Evolutionary conservation across 305 asterid genomes (phyloP), one percentile per base, ranked within the genome.

Genomic region (Fraxinus dipetala): DNA sequence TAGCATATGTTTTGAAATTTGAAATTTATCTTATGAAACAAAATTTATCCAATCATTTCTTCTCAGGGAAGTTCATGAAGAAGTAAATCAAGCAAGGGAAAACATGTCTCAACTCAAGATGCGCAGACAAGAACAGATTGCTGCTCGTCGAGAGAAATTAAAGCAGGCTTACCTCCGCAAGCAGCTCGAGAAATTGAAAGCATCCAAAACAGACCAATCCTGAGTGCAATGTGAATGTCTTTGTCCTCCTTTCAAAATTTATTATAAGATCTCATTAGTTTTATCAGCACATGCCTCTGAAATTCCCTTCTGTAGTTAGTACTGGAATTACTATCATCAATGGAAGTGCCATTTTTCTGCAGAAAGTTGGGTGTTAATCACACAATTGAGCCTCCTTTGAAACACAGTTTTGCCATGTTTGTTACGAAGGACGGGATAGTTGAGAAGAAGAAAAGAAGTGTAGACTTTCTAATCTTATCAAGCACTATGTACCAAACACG

Each of bases 11-110:
- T 61, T 59, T 59, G 24, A 54, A 54, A 45, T 59, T 59, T 18
- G 30, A 61, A 20, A 1, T 22, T 8, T 18, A 18, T 61, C 10
- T 18, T 24, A 0, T 26, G 18, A 65, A 65, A 65, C 34, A 65
- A 26, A 65, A 26, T 65, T 63, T 63, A 10, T 24, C 16, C 38
- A 31, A 65, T 72, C 35, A 10, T 24, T 31, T 13, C 31, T 38
- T 72, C 83, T 84, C 92, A 95, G 95, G 98, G 98, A 95, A 88
- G 93, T 95, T 88, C 98, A 95, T 75, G 93, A 93, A 87, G 98
- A 95, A 88, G 98, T 91, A 84, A 93, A 84, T 83, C 84, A 92
- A 83, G 99, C 97, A 43, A 90, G 98, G 90, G 98, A 93, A 87
- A 91, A 92, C 79, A 93, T 85, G 61, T 91, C 97, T 4, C 97